Evolutionary conservation across 192 early-diverging fungal genomes (phyloP).

Genomic region (Rhizoclosmatium globosum): DNA sequence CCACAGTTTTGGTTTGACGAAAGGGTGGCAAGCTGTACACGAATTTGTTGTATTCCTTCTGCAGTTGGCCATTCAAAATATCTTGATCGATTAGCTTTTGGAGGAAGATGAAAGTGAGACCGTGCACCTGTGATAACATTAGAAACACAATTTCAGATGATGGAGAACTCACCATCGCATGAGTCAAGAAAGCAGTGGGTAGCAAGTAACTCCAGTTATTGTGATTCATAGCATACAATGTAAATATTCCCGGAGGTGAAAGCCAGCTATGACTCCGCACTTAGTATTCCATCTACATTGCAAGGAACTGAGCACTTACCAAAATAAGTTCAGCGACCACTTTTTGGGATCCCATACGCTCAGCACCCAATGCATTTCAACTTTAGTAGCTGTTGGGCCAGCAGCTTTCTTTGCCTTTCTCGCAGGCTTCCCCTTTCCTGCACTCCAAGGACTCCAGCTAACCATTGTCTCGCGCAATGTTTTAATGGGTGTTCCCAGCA

Average conservation of each 20-base stretch:
- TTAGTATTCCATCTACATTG: neutral
- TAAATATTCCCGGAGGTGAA: conserved; percentile 16
- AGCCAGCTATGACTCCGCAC: neutral
- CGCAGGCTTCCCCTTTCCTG: neutral
- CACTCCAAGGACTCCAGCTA: conserved; percentile 24
- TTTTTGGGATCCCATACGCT: conserved; percentile 23
- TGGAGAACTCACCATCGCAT: conserved; percentile 10
- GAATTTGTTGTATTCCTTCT: conserved; percentile 37
- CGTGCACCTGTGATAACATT: neutral
- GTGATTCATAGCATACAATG: conserved; percentile 19
- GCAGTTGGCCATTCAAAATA: conserved; percentile 15
- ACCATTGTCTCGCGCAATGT: conserved; percentile 14
- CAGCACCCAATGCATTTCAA: conserved; percentile 31
- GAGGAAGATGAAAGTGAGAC: neutral
- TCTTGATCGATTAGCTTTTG: conserved; percentile 26
- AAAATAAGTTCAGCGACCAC: conserved; percentile 35
- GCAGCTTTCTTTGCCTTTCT: conserved; percentile 5
- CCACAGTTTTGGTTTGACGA: conserved; percentile 8
- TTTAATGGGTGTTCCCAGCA: neutral
- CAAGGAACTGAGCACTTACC: conserved; percentile 4
- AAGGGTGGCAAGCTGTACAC: conserved; percentile 40
- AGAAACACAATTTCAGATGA: neutral
- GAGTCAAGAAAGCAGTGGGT: conserved; percentile 7
- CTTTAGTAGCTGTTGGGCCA: conserved; percentile 5
- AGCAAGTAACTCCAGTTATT: conserved; percentile 29